These are phyloP conservation scores for Austroboletus festivus DNA, from an alignment of 768 basidiomycete genomes.

Conservation along the genomic window DNA sequence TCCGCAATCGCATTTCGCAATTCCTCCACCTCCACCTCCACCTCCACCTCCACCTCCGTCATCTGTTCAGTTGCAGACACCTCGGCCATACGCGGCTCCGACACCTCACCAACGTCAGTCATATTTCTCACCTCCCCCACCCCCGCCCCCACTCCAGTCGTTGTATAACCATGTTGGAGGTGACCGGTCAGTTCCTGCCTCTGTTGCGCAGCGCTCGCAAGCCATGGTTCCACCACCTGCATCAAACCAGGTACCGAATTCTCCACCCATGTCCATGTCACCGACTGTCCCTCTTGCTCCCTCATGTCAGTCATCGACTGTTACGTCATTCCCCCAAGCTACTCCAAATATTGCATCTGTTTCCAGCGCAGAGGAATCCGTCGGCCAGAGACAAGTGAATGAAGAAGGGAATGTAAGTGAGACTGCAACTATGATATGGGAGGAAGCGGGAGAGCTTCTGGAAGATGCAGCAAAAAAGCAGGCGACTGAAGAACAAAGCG, in stretches of 20 bases:
- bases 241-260: constrained; percentile 5
- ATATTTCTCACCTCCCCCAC: constrained; percentile 20
- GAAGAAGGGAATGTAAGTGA: constrained; percentile 23
- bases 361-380: constrained; percentile 29
- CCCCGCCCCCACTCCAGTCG: constrained; percentile 12
- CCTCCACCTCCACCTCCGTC: constrained; percentile 23
- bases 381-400: constrained; percentile 42
- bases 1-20: constrained; percentile 11
- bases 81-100: constrained; percentile 12
- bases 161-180: constrained; percentile 5
- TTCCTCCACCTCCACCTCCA: constrained; percentile 23
- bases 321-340: constrained; percentile 21
- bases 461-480: neutral
- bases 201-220: constrained; percentile 9
- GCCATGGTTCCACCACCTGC: neutral
- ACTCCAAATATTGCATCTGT: neutral
- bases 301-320: constrained; percentile 9
- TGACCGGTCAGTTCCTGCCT: neutral
- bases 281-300: constrained; percentile 12
- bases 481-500: constrained; percentile 16
- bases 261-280: constrained; percentile 5
- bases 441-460: neutral
- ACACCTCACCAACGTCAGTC: constrained; percentile 20
- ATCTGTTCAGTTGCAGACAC: constrained; percentile 10
- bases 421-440: neutral